A percentile compares a stretch with the other conserved stretches of the same genome.
These are phyloP conservation scores for Macrophomina pseudophaseolina DNA, from an alignment of 2,329 filamentous ascomycete genomes.

Conservation along the genomic window DNA sequence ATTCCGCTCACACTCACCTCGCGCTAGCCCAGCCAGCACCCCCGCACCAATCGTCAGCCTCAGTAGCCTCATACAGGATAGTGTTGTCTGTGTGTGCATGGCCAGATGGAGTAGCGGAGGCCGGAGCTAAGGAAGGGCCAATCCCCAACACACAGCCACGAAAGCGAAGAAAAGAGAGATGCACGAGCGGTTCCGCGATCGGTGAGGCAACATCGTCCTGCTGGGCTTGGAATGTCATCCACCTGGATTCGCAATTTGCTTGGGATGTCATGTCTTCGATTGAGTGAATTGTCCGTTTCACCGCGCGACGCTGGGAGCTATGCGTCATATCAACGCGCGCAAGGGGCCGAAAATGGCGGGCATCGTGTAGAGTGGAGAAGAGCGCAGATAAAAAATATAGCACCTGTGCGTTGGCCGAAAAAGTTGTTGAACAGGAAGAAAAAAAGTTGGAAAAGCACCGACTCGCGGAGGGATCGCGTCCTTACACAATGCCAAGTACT, in stretches of 20 bases:
- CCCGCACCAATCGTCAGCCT: conserved; percentile 24
- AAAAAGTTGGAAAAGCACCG: conserved; percentile 18
- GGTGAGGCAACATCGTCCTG: not conserved
- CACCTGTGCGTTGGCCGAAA: not conserved
- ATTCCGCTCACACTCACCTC: conserved; percentile 3
- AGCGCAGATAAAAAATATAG: not conserved
- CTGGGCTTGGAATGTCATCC: not conserved
- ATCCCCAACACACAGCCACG: not conserved
- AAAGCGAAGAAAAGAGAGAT: not conserved
- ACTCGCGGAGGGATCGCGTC: not conserved
- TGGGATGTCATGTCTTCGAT: not conserved
- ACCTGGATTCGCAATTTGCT: not conserved
- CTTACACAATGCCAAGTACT: conserved; percentile 13
- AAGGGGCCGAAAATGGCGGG: not conserved
- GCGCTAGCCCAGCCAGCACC: not conserved
- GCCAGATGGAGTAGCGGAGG: not conserved
- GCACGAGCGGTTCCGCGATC: conserved; percentile 23
- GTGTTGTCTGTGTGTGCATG: not conserved
- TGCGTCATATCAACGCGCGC: not conserved
- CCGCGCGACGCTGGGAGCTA: not conserved
- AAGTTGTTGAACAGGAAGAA: not conserved
- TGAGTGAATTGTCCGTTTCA: not conserved
- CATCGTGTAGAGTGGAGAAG: conserved; percentile 5
- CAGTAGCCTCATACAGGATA: conserved; percentile 12
- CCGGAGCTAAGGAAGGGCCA: conserved; percentile 16